Base-by-base conservation (phyloP, 2,329 filamentous ascomycete genomes). In the Botryotinia narcissicola region DNA sequence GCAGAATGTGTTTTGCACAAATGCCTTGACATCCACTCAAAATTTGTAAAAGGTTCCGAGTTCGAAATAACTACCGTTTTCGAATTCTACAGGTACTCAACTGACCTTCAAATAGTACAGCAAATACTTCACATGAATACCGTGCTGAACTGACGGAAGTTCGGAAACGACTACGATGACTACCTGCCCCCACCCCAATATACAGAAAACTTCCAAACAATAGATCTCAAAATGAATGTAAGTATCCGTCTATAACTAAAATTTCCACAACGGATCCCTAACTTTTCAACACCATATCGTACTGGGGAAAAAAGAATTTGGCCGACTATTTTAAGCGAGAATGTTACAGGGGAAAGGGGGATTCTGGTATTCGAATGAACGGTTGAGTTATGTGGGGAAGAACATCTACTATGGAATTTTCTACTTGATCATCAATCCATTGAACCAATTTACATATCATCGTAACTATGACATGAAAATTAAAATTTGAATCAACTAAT, bases 391-490 rank as follows among this genome's bases (percentile, higher is more conserved):
- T 40, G 46, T 40, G 22, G 46, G 62, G 42, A 5, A 16, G 6
- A 40, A 29, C 2, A 4, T 37, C 4, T 20, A 40, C 22, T 9
- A 40, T 18, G 22, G 12, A 18, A 8, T 51, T 67, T 0, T 3
- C 29, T 48, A 35, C 42, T 18, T 32, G 8, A 6, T 22, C 6
- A 5, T 32, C 25, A 18, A 14, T 12, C 25, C 18, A 22, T 64
- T n/a, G 25, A 9, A 9, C n/a, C 0, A 7, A n/a, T n/a, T 1
- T 29, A n/a, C 1, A 62, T 16, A 18, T 42, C 4, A 29, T 29
- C 12, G 44, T 51, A 18, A 18, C 0, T 6, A 1, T 18, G 37
- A 10, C 25, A 18, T 16, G 4, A 0, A 18, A 8, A 18, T 37
- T 2, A n/a, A n/a, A 18, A 18, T 51, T n/a, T 5, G 18, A 66